Base-by-base conservation (phyloP, 2,329 filamentous ascomycete species). In the Fragosphaeria purpurea region DNA sequence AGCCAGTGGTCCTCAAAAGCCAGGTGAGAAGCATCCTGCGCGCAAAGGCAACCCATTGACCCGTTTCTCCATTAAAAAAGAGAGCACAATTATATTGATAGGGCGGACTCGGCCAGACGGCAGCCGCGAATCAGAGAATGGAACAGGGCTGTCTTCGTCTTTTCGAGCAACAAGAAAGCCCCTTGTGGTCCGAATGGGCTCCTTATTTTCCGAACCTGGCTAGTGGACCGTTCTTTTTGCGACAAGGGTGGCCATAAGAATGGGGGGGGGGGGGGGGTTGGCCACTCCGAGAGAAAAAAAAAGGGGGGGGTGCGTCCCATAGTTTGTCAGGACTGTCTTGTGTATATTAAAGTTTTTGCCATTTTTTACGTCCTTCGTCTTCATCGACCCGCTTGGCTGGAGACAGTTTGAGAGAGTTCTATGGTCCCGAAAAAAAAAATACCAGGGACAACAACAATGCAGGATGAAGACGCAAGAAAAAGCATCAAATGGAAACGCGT, bases 41-140 rank as follows among this genome's bases (percentile, higher is more conserved):
- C 22, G 22, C 22, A 22, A 22, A 22, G 22, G 22, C n/a, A n/a
- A n/a, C 22, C 22, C 22, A 22, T 22, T 22, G 3, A 22, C 22
- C 22, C 22, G 22, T 22, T 22, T 22, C 22, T 22, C 22, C 22
- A 22, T 22, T 22, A 22, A 22, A 22, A 22, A 22, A 22, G 22
- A 22, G 22, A 22, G 22, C 22, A 22, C 22, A 22, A 22, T 22
- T 49, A 37, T 42, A 46, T 51, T 38, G 43, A 50, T 53, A 53
- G 51, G 39, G 33, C 35, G 37, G 49, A 49, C 49, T 51, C 44
- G 50, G 47, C 38, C 50, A 50, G 44, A 39, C 37, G 22, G 44
- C 30, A 39, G 33, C 44, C 55, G 52, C 56, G 55, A 59, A 60
- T 57, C 56, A 57, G 31, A 56, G 52, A 50, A 35, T 51, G 33